Evolutionary conservation across 2,329 filamentous ascomycete species (phyloP), one percentile per base, ranked within the genome.

Genomic region (Pseudogymnoascus sp.): DNA sequence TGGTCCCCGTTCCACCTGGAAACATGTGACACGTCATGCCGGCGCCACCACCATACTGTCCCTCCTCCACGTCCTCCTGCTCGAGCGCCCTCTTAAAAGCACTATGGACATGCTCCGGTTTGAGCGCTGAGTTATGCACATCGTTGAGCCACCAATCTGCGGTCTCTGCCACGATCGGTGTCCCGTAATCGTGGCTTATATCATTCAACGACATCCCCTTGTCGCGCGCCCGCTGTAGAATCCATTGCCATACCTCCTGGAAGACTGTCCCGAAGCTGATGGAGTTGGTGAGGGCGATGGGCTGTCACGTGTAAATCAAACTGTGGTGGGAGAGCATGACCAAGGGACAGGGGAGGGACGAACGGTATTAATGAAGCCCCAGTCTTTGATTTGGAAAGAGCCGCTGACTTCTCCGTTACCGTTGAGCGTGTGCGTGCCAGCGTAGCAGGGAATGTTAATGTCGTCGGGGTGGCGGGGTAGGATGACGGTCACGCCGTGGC

Each of bases 1-100:
- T 81, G 0, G 81, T 85, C 1, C 86, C 86, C 0, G 86, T 89
- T 0, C 86, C 86, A 37, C 85, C 86, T 71, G 88, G 88, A 76
- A 84, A 87, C 66, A 80, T 80, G 69, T 87, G 84, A 69, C 83
- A 86, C 39, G 84, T 79, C 84, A 88, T 88, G 12, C 85, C 86
- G 0, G 85, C 86, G n/a, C 86, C 86, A 16, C 86, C 86, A 2
- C 86, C 86, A 1, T 80, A 80, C 67, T 83, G 85, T 0, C 86
- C 86, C 72, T 89, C 86, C 1, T 74, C 73, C 0, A 89, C 84
- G 8, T 69, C 68, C 0, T 76, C 73, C 1, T 78, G 82, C 7
- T 77, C 75, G 2, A 75, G 76, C 0, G 82, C 84, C 6, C 71
- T 76, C 34, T 79, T 76, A 61, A 88, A 82, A 0, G 83, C 82